phyloP scores from a whole-genome alignment of 1,284 basidiomycete species.

The Trametes pubescens region DNA sequence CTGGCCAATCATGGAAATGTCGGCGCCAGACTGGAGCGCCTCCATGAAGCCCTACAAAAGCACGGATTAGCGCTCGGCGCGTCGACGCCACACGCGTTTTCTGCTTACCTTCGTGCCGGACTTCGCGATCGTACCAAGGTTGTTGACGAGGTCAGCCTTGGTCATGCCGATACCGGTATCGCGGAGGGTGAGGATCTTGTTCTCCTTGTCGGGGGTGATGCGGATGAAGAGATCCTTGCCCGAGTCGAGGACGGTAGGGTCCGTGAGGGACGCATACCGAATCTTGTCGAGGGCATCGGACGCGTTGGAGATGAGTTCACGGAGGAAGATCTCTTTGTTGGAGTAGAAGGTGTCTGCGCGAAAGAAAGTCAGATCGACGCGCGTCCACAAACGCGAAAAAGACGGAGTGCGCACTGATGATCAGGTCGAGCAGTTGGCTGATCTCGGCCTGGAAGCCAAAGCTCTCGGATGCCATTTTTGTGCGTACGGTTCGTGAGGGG shows the following conservation, averaged over 20 bases:
- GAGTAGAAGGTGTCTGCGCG: constrained; percentile 93
- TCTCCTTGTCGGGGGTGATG: constrained; percentile 95
- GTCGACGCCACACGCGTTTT: constrained; percentile 2
- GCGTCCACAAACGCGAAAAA: constrained; percentile 10
- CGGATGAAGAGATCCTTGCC: constrained; percentile 93
- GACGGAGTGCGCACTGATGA: constrained; percentile 74
- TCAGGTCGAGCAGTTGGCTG: constrained; percentile 91
- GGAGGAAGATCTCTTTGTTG: constrained; percentile 98
- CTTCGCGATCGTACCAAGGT: constrained; percentile 99
- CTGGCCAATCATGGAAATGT: constrained; percentile 94
- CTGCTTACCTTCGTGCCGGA: constrained; percentile 86
- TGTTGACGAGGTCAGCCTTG: constrained; percentile 98
- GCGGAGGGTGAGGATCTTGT: constrained; percentile 91
- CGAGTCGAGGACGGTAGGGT: constrained; percentile 86
- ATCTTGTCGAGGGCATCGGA: constrained; percentile 99
- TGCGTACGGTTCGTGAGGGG: constrained; percentile 23
- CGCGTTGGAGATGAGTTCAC: constrained; percentile 91
- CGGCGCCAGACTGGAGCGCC: constrained; percentile 95
- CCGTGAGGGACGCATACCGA: constrained; percentile 92
- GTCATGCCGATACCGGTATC: constrained; percentile 99
- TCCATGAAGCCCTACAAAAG: constrained; percentile 90
- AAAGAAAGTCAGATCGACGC: constrained; percentile 22
- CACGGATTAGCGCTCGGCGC: constrained; percentile 15
- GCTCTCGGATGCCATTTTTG: constrained; percentile 79
- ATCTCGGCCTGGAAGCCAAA: constrained; percentile 98